These are phyloP conservation scores for Gonium pectorale DNA, from an alignment of 139 green algal species.

Conservation along the genomic window DNA sequence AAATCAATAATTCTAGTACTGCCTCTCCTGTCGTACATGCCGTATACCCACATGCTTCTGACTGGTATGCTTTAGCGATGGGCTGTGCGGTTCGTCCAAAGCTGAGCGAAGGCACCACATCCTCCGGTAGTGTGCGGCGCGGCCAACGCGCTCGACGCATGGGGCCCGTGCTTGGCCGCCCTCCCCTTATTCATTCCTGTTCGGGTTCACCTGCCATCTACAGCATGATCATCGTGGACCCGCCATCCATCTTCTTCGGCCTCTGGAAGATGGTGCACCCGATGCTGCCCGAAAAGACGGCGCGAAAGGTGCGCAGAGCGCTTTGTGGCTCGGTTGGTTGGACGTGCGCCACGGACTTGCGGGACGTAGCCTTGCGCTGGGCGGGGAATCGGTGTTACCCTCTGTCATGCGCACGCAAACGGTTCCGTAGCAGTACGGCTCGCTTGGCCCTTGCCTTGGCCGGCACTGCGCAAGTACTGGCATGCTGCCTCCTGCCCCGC, in stretches of 20 bases:
- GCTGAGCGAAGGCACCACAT: no score
- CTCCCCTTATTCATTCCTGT: no score
- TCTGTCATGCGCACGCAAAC: neutral
- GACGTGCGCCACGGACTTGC: neutral
- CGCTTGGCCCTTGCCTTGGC: neutral
- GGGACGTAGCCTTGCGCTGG: neutral
- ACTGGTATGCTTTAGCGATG: no score
- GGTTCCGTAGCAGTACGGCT: neutral
- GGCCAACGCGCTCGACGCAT: no score
- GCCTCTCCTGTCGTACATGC: no score
- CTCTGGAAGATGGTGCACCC: slow-evolving; percentile 43
- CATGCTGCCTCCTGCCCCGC: neutral
- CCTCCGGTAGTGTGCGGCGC: no score
- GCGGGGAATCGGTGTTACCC: neutral
- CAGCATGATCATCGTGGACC: slow-evolving; percentile 49
- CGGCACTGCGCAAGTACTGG: neutral
- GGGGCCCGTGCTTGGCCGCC: no score
- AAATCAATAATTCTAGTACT: no score
- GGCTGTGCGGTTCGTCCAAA: no score
- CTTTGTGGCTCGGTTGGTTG: no score
- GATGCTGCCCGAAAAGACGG: slow-evolving; percentile 44
- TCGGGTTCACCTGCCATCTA: no score
- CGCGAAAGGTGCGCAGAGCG: slow-evolving; percentile 30
- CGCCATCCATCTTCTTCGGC: slow-evolving; percentile 43
- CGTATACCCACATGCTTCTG: no score